These are phyloP conservation scores for Cucumis melo DNA, from an alignment of 306 rosid genomes.

Conservation along the genomic window DNA sequence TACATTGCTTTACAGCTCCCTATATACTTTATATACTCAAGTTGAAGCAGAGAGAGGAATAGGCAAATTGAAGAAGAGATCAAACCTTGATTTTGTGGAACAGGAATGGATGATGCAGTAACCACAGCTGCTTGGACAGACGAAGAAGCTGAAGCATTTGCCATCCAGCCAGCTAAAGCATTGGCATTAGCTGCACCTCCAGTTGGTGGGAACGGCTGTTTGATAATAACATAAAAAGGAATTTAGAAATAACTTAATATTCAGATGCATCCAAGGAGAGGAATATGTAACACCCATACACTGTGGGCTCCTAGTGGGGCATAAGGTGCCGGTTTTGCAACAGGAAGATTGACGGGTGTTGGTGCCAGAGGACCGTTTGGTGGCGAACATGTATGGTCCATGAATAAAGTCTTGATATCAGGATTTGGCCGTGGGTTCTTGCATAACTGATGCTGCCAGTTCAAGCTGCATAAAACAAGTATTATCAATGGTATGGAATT, in stretches of 20 bases:
- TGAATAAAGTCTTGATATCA: slow-evolving; percentile 71
- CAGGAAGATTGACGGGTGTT: slow-evolving; percentile 66
- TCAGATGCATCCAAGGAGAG: slow-evolving; percentile 16
- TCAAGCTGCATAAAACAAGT: slow-evolving; percentile 43
- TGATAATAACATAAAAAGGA: not conserved
- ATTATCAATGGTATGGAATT: slow-evolving; percentile 3
- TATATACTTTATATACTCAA: not conserved
- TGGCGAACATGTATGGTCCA: slow-evolving; percentile 62
- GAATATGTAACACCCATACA: slow-evolving; percentile 34
- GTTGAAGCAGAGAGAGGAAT: not conserved
- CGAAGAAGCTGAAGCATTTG: slow-evolving; percentile 76
- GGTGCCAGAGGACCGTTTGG: slow-evolving; percentile 61
- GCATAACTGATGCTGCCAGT: slow-evolving; percentile 95
- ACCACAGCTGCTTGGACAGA: slow-evolving; percentile 90
- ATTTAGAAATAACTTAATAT: not conserved
- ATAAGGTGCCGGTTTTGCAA: slow-evolving; percentile 68
- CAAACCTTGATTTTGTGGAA: slow-evolving; percentile 80
- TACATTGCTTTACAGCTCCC: not conserved
- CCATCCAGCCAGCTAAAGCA: slow-evolving; percentile 93
- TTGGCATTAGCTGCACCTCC: slow-evolving; percentile 60
- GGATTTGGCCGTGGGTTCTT: slow-evolving; percentile 67
- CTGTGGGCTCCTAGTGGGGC: slow-evolving; percentile 60
- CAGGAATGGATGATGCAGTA: slow-evolving; percentile 69
- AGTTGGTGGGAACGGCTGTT: slow-evolving; percentile 62
- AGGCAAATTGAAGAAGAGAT: slow-evolving; percentile 1